Percentiles rank a stretch among this genome's conserved stretches.
Conservation (phyloP, 148 eudicot species). For the Talinum fruticosum region DNA sequence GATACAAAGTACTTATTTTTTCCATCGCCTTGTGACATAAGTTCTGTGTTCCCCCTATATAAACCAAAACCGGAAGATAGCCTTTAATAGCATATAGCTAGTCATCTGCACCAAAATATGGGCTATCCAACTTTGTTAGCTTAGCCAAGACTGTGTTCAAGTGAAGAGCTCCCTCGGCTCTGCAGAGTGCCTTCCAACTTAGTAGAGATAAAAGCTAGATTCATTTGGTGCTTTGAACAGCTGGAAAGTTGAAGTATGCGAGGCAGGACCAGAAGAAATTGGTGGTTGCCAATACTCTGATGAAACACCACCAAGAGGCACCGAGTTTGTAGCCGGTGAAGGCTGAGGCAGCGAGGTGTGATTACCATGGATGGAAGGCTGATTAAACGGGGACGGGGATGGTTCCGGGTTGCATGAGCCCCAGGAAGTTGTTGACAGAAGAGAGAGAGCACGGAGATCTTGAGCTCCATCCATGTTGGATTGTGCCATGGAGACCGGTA, state of each 20-base stretch:
- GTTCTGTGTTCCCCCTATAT: background rate
- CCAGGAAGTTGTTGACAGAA: constrained; percentile 86
- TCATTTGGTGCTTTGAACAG: constrained; percentile 54
- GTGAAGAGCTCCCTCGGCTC: background rate
- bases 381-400: constrained; percentile 18
- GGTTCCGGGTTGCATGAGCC: constrained; percentile 34
- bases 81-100: background rate
- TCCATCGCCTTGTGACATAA: no score
- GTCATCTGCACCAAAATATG: background rate
- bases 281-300: constrained; percentile 46
- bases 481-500: constrained; percentile 35
- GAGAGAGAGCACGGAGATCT: constrained; percentile 92
- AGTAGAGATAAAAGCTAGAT: constrained; percentile 44
- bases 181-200: no score
- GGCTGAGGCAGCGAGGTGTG: constrained; percentile 21
- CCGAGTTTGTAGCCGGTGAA: constrained; percentile 28
- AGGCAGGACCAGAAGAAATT: constrained; percentile 23
- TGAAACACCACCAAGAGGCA: constrained; percentile 33
- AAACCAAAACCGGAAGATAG: background rate
- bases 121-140: background rate
- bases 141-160: background rate
- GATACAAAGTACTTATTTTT: background rate
- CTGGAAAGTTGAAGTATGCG: constrained; percentile 34
- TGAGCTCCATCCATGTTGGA: constrained; percentile 49
- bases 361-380: constrained; percentile 25